Evolutionary conservation across 495 filamentous ascomycete species (phyloP), one percentile per base, ranked within the genome.

Genomic region (Penicillium antarcticum): DNA sequence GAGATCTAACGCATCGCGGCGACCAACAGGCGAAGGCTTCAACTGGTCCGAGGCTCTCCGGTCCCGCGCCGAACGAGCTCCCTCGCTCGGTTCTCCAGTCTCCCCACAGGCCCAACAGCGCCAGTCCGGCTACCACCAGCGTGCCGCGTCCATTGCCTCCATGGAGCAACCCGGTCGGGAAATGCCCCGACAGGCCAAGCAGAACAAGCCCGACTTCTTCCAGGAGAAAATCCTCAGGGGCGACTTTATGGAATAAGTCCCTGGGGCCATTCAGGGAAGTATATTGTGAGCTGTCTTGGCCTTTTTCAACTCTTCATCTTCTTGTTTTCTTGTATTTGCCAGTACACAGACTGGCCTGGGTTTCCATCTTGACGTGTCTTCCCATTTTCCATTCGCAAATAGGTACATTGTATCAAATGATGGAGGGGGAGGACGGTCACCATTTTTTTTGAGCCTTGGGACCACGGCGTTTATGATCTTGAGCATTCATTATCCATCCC

Each of bases 211-310:
- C 12, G 94, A 98, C 73, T 85, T 84, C 57, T 91, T 97, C 74
- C 89, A 95, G 70, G 94, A 98, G 78, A 83, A 95, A 54, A 97
- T 98, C 56, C 76, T 98, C 51, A 92, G 95, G 69, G 94, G 94
- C 29, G 94, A 98, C 59, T 96, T 98, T 62, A 96, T 97, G 91
- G 94, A 98, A 62, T 98, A 77, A 23, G 45, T 19, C 16, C 14
- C 21, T 29, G 5, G 26, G 2, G 26, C 26, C 18, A 32, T 17
- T 12, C 18, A 38, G 34, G 34, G 11, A 38, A 47, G 45, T 47
- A 38, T 47, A 46, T 46, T 21, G 1, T 11, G 44, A 23, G 19
- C 46, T 24, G 13, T 23, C 11, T 35, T 26, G 14, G 23, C 11
- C 29, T n/a, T 44, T 18, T 21, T 16, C 13, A 8, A 9, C 17